phyloP scores from a whole-genome alignment of 163 green algal species.

The Volvox carteri region DNA sequence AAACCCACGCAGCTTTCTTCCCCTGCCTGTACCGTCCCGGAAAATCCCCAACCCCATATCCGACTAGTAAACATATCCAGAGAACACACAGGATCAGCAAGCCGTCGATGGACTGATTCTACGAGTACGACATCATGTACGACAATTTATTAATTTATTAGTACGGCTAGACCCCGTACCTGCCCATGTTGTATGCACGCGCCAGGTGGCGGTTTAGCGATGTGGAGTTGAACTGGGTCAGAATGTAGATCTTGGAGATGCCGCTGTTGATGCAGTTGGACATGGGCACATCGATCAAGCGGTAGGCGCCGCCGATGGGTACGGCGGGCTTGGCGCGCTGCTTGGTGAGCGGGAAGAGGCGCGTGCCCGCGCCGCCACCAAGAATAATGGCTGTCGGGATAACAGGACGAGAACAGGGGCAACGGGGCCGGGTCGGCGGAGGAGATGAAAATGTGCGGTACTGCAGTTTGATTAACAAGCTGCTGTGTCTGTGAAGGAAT shows the following conservation, averaged over 20 bases:
- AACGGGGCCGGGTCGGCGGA: too few species aligned
- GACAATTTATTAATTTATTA: too few species aligned
- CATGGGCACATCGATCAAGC: constrained; percentile 99
- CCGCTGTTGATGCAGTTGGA: constrained; percentile 99
- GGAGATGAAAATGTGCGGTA: neutral
- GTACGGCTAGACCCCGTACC: too few species aligned
- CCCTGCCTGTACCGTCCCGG: too few species aligned
- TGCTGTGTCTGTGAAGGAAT: too few species aligned
- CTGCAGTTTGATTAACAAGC: too few species aligned
- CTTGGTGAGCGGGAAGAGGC: constrained; percentile 99
- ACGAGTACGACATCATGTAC: too few species aligned
- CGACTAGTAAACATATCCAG: too few species aligned
- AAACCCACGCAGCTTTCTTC: too few species aligned
- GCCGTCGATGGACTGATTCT: too few species aligned
- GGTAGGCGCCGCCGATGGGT: constrained; percentile 97
- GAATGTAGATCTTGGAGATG: constrained; percentile 91
- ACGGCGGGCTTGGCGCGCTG: constrained; percentile 97
- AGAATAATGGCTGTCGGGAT: constrained; percentile 93
- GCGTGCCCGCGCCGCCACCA: constrained; percentile 96
- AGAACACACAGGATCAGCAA: too few species aligned
- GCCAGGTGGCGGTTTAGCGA: constrained; percentile 98
- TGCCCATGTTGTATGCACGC: constrained; percentile 71
- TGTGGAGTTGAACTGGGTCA: constrained; percentile 98
- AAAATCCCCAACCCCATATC: too few species aligned
- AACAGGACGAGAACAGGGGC: neutral